A percentile compares a stretch with the other conserved stretches of the same genome.
Conservation (phyloP, 768 basidiomycete genomes). For the Lactarius akahatsu region DNA sequence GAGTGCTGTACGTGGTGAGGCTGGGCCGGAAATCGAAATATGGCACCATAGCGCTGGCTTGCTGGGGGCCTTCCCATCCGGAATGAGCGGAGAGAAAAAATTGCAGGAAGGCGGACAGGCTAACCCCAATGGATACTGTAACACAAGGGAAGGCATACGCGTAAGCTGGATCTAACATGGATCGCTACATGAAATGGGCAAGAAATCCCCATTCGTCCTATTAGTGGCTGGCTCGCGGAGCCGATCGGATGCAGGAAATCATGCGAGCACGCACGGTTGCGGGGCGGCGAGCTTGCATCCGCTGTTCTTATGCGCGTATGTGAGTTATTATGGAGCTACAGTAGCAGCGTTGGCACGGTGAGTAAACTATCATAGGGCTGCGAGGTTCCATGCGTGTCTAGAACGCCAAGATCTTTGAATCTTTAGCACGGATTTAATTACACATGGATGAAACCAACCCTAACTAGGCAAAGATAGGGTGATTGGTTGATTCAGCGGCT, state of each 20-base stretch:
- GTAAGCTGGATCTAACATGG: not conserved
- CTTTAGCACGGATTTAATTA: not conserved
- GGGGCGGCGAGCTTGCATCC: not conserved
- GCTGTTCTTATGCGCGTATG: not conserved
- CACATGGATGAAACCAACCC: not conserved
- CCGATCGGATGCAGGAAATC: not conserved
- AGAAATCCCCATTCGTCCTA: not conserved
- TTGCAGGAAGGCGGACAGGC: not conserved
- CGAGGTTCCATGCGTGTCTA: not conserved
- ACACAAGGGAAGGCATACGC: not conserved
- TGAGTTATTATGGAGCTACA: not conserved
- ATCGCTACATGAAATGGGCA: slow-evolving; percentile 5
- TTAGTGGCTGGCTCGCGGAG: not conserved
- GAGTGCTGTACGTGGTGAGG: not conserved
- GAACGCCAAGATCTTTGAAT: not conserved
- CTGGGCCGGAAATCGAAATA: not conserved
- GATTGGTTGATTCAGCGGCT: not conserved
- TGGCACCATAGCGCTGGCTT: slow-evolving; percentile 2
- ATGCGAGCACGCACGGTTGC: not conserved
- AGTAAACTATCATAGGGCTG: not conserved
- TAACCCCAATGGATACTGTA: not conserved
- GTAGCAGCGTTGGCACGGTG: not conserved
- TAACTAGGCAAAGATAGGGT: not conserved
- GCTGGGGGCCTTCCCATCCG: not conserved
- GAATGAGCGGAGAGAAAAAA: not conserved